Conservation (phyloP, 129 eudicot species). For the Flaveria linearis region DNA sequence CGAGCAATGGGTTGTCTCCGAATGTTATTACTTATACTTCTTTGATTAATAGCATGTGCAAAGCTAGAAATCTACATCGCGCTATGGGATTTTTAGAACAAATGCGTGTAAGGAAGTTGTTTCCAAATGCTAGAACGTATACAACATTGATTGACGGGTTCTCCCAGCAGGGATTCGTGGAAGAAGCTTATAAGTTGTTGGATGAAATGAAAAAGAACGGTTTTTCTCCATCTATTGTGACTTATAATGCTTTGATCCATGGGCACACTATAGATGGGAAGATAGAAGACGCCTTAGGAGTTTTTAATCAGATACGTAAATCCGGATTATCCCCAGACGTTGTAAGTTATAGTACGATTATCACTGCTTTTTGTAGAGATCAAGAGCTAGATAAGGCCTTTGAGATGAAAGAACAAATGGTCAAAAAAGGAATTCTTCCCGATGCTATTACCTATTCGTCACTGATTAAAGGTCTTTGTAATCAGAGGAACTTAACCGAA, state of each 20-base stretch:
- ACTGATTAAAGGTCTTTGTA: slow-evolving; percentile 84
- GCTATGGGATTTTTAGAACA: slow-evolving; percentile 85
- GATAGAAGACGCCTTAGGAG: slow-evolving; percentile 60
- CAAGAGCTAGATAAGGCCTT: slow-evolving; percentile 63
- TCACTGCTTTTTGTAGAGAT: slow-evolving; percentile 67
- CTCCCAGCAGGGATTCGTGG: slow-evolving; percentile 74
- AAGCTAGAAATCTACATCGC: slow-evolving; percentile 61
- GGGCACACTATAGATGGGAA: slow-evolving; percentile 68
- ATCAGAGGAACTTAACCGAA: slow-evolving; percentile 58
- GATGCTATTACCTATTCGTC: slow-evolving; percentile 84
- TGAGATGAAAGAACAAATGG: slow-evolving; percentile 62
- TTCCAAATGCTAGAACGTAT: slow-evolving; percentile 85
- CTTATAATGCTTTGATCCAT: slow-evolving; percentile 81
- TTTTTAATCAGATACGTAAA: slow-evolving; percentile 47
- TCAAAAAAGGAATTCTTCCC: slow-evolving; percentile 53
- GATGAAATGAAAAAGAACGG: slow-evolving; percentile 67
- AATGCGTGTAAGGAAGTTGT: slow-evolving; percentile 68
- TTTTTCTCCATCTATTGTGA: slow-evolving; percentile 75
- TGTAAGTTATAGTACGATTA: slow-evolving; percentile 82
- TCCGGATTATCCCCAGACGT: slow-evolving; percentile 68
- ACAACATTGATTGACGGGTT: slow-evolving; percentile 91
- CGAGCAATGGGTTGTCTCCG: slow-evolving; percentile 75
- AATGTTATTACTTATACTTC: slow-evolving; percentile 94
- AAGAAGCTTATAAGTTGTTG: slow-evolving; percentile 70
- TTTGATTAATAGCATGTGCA: slow-evolving; percentile 82